Evolutionary conservation across 2,329 filamentous ascomycete species (phyloP).

Genomic region (Microcyclosporella mali): DNA sequence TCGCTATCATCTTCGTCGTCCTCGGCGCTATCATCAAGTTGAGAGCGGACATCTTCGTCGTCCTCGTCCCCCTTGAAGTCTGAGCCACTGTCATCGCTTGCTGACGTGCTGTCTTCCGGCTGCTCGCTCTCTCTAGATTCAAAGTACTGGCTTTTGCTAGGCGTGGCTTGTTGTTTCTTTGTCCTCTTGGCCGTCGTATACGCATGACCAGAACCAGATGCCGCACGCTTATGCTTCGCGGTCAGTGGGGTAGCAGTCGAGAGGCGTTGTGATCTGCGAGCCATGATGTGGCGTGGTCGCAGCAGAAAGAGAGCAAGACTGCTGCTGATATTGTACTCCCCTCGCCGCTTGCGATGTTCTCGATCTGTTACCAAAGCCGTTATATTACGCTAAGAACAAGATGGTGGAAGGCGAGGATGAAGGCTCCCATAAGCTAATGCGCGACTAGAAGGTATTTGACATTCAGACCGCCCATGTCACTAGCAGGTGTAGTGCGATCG

Average conservation of each 20-base stretch:
- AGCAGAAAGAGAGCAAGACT: too few relatives aligned
- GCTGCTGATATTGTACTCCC: too few relatives aligned
- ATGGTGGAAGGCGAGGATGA: too few relatives aligned
- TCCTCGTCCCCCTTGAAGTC: conserved; percentile 35
- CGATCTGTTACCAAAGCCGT: too few relatives aligned
- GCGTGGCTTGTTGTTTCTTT: conserved; percentile 29
- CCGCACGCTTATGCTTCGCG: conserved; percentile 23
- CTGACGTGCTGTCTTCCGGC: conserved; percentile 18
- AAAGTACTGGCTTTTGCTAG: conserved; percentile 50
- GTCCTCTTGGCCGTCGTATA: conserved; percentile 16
- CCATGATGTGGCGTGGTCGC: conserved; percentile 12
- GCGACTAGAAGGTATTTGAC: too few relatives aligned
- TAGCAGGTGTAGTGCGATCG: too few relatives aligned
- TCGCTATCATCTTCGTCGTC: conserved; percentile 33
- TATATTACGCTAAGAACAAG: too few relatives aligned
- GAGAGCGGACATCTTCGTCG: conserved; percentile 32
- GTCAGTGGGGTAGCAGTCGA: conserved; percentile 8
- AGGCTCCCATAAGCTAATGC: too few relatives aligned
- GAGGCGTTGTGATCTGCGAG: conserved; percentile 24
- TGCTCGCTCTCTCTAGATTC: conserved; percentile 31
- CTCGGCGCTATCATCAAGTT: conserved; percentile 33
- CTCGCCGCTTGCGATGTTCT: too few relatives aligned
- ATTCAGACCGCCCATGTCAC: too few relatives aligned
- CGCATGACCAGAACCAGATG: conserved; percentile 14
- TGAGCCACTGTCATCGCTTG: conserved; percentile 21